A percentile compares a stretch with the other conserved stretches of the same genome.
Evolutionary conservation across 176 grass and related monocot species (phyloP).

Genomic region (Raddia guianensis): DNA sequence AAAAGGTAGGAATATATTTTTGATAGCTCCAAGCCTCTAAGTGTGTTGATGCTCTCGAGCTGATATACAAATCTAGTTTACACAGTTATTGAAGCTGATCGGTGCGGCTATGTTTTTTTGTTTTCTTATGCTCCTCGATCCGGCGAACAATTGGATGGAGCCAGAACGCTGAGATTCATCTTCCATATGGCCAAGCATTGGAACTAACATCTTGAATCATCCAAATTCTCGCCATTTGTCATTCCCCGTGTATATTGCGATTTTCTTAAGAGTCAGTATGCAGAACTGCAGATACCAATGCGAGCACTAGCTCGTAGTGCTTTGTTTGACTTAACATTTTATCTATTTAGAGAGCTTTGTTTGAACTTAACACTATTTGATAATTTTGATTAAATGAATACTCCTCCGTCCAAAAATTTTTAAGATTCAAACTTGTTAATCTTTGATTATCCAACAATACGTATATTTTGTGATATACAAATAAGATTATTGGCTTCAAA

Average conservation of each 20-base stretch:
- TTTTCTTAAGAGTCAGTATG: background rate
- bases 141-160: background rate
- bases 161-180: background rate
- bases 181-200: conserved; percentile 12
- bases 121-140: background rate
- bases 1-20: background rate
- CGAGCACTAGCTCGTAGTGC: background rate
- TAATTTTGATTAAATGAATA: no score
- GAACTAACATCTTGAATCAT: background rate
- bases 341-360: background rate
- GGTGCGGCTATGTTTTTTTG: background rate
- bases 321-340: background rate
- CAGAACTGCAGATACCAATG: background rate
- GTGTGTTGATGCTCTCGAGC: background rate
- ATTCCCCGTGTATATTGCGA: background rate
- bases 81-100: background rate
- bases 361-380: background rate
- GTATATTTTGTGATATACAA: no score
- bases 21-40: background rate
- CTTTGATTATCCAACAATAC: no score
- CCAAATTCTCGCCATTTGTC: background rate
- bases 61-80: background rate
- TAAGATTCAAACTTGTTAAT: no score
- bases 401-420: no score
- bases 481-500: no score